Evolutionary conservation across 2,329 filamentous ascomycete genomes (phyloP).

Genomic region (Cladophialophora yegresii): DNA sequence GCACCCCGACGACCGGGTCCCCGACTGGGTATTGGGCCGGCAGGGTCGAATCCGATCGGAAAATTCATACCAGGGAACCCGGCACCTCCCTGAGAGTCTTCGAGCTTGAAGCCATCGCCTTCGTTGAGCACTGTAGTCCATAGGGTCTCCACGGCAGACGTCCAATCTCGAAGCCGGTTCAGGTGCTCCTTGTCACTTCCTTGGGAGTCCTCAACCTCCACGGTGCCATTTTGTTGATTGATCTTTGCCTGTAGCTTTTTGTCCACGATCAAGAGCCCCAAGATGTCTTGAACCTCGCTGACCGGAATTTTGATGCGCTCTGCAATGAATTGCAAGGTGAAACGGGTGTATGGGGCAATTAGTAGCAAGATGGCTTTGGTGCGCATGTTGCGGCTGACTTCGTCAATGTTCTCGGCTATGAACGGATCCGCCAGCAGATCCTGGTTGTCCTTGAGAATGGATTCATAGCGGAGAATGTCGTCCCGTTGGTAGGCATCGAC

Average conservation of each 20-base stretch:
- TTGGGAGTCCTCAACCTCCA: slow-evolving; percentile 73
- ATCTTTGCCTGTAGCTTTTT: slow-evolving; percentile 84
- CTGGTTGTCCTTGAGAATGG: slow-evolving; percentile 79
- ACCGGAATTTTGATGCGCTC: slow-evolving; percentile 82
- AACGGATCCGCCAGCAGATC: slow-evolving; percentile 90
- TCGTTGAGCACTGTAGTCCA: slow-evolving; percentile 75
- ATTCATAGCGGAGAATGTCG: slow-evolving; percentile 89
- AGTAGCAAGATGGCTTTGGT: slow-evolving; percentile 93
- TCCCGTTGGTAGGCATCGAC: slow-evolving; percentile 96
- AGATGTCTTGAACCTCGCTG: slow-evolving; percentile 86
- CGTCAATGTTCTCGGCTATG: slow-evolving; percentile 98
- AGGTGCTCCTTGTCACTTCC: slow-evolving; percentile 62
- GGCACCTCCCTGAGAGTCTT: slow-evolving; percentile 42
- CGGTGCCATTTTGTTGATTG: slow-evolving; percentile 80
- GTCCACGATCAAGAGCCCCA: slow-evolving; percentile 92
- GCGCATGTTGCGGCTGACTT: slow-evolving; percentile 96
- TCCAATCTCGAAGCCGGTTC: slow-evolving; percentile 72
- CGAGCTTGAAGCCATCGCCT: slow-evolving; percentile 64
- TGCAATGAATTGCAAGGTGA: slow-evolving; percentile 84
- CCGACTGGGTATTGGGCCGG: slow-evolving; percentile 28
- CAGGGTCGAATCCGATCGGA: slow-evolving; percentile 21
- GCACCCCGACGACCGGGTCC: slow-evolving; percentile 20
- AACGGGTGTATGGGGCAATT: slow-evolving; percentile 91
- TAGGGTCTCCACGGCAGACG: slow-evolving; percentile 66
- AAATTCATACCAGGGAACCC: slow-evolving; percentile 22